Evolutionary conservation across 176 grass and related monocot species (phyloP).

Genomic region (Carex littledalei): DNA sequence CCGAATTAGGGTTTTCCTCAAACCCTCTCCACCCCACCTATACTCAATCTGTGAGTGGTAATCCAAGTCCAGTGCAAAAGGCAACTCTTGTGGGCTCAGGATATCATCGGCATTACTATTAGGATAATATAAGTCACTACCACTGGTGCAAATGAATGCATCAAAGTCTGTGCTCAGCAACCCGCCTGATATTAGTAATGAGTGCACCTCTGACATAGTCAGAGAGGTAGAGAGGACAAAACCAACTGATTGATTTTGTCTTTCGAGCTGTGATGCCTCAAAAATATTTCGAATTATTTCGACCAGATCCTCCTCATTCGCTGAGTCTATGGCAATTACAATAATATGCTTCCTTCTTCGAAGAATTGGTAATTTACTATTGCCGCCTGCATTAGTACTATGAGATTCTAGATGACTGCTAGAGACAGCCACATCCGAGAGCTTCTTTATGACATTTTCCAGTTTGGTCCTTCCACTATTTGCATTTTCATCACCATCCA

Average conservation of each 20-base stretch:
- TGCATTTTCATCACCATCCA: conserved; percentile 40
- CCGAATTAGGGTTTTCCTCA: conserved; percentile 85
- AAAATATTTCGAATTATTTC: conserved; percentile 37
- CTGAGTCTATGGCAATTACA: conserved; percentile 51
- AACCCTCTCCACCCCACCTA: conserved; percentile 88
- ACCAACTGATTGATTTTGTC: conserved; percentile 30
- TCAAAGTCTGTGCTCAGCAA: conserved; percentile 78
- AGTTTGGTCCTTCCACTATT: conserved; percentile 33
- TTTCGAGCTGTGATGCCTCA: conserved; percentile 25
- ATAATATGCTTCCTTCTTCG: conserved; percentile 47
- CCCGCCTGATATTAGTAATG: conserved; percentile 49
- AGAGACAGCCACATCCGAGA: conserved; percentile 14
- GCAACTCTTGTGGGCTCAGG: conserved; percentile 40
- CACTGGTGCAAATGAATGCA: conserved; percentile 87
- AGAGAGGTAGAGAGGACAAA: conserved; percentile 35
- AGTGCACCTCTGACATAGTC: conserved; percentile 50
- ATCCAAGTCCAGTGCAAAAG: conserved; percentile 67
- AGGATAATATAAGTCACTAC: conserved; percentile 90
- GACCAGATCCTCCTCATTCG: conserved; percentile 22
- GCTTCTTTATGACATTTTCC: conserved; percentile 26
- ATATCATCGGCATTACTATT: conserved; percentile 47
- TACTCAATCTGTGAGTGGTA: conserved; percentile 91
- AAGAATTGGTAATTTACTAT: conserved; percentile 35
- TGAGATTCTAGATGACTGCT: conserved; percentile 28
- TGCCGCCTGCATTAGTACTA: neutral